These are phyloP conservation scores for Pilasporangium apinafurcum DNA, from an alignment of 352 stramenopile genomes.

Conservation along the genomic window DNA sequence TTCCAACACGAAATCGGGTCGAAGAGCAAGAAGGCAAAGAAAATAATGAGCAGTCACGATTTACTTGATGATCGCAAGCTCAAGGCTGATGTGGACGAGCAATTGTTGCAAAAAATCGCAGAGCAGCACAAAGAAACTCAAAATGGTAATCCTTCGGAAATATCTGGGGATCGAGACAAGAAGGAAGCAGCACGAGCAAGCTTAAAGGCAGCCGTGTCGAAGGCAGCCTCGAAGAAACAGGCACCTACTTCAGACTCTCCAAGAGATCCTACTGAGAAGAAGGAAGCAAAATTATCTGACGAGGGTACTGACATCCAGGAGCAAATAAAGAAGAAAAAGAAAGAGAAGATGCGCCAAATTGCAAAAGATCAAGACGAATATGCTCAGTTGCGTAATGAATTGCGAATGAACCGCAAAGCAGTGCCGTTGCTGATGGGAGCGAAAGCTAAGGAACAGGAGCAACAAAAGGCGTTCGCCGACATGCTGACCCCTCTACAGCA, in stretches of 20 bases:
- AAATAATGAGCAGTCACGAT: conserved; percentile 74
- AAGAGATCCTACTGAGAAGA: neutral
- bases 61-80: conserved; percentile 57
- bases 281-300: conserved; percentile 1
- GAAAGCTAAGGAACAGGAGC: conserved; percentile 52
- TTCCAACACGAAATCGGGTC: conserved; percentile 42
- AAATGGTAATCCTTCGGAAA: neutral
- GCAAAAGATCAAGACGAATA: conserved; percentile 56
- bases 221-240: neutral
- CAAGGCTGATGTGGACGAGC: conserved; percentile 49
- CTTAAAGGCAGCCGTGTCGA: conserved; percentile 5
- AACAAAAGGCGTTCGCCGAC: conserved; percentile 47
- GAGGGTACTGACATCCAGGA: conserved; percentile 3
- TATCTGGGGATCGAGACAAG: conserved; percentile 6
- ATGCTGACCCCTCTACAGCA: conserved; percentile 76
- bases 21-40: conserved; percentile 46
- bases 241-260: neutral
- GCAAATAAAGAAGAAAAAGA: conserved; percentile 5
- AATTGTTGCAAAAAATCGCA: conserved; percentile 48
- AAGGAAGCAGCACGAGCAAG: conserved; percentile 17
- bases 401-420: conserved; percentile 58
- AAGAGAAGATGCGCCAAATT: conserved; percentile 8
- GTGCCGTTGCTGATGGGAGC: conserved; percentile 43
- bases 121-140: no score
- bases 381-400: conserved; percentile 52